These are phyloP conservation scores for Perkinsus olseni DNA, from an alignment of 169 alveolate genomes.

Conservation along the genomic window DNA sequence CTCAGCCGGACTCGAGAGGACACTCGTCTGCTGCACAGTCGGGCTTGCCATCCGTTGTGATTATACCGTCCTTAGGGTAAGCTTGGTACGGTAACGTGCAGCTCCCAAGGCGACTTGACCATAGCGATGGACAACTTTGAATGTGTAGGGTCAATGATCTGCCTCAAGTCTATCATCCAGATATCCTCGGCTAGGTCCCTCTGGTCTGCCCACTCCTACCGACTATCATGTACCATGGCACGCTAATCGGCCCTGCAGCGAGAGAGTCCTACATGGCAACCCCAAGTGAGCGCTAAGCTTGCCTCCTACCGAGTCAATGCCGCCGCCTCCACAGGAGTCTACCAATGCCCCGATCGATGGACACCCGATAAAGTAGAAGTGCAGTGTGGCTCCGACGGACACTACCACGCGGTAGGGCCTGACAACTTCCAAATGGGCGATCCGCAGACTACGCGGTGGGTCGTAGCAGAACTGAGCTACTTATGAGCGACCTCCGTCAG, in stretches of 20 bases:
- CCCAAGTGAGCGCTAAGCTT: not conserved
- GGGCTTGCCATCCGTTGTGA: too few species aligned
- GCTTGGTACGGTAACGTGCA: not conserved
- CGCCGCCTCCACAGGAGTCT: not conserved
- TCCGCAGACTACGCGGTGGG: not conserved
- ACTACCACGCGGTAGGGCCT: not conserved
- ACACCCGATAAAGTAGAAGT: not conserved
- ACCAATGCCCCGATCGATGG: slow-evolving; percentile 1
- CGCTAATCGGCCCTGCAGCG: not conserved
- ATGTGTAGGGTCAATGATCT: not conserved
- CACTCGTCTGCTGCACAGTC: too few species aligned
- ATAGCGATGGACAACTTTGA: not conserved
- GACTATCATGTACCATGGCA: not conserved
- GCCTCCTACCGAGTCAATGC: not conserved
- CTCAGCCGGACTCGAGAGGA: too few species aligned
- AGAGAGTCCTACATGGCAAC: not conserved
- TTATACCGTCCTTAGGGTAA: not conserved
- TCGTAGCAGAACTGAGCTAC: not conserved
- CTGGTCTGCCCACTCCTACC: not conserved
- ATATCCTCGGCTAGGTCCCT: not conserved
- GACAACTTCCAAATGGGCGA: not conserved
- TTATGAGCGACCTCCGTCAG: not conserved
- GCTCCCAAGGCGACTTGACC: not conserved
- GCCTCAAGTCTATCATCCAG: not conserved
- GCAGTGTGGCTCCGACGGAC: not conserved